phyloP scores from a whole-genome alignment of 306 rosid genomes.

The Psophocarpus tetragonolobus region DNA sequence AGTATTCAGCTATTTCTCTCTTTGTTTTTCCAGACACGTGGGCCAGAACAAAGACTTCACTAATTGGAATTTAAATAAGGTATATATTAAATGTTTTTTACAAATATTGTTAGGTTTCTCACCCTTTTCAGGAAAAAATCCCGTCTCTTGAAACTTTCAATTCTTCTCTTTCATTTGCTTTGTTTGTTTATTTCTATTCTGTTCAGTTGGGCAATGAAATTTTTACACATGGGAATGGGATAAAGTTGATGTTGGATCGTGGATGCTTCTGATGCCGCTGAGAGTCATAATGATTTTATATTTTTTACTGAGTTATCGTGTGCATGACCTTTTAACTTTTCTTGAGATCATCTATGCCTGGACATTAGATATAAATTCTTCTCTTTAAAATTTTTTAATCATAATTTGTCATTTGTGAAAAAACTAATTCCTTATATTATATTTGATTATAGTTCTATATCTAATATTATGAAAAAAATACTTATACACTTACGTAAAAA shows the following conservation, averaged over 20 bases:
- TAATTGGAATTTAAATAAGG: background rate
- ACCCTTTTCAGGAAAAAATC: background rate
- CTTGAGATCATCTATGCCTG: too few species aligned
- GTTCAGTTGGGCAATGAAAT: background rate
- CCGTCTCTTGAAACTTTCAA: background rate
- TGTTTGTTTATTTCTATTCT: background rate
- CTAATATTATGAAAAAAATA: too few species aligned
- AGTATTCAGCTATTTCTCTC: background rate
- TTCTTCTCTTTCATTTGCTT: background rate
- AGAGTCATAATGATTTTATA: too few species aligned
- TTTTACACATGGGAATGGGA: background rate
- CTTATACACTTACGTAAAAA: too few species aligned
- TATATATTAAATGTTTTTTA: background rate
- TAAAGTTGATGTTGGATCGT: background rate
- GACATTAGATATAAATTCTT: background rate
- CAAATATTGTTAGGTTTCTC: background rate
- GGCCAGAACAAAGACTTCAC: background rate
- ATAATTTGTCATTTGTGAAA: too few species aligned
- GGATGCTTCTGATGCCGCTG: too few species aligned
- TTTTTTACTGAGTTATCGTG: too few species aligned
- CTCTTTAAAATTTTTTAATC: too few species aligned
- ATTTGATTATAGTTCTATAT: too few species aligned
- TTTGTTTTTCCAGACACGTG: background rate
- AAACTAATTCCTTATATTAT: too few species aligned
- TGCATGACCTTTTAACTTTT: too few species aligned